Evolutionary conservation across 2,329 filamentous ascomycete species (phyloP).

Genomic region (Alternaria infectoria): DNA sequence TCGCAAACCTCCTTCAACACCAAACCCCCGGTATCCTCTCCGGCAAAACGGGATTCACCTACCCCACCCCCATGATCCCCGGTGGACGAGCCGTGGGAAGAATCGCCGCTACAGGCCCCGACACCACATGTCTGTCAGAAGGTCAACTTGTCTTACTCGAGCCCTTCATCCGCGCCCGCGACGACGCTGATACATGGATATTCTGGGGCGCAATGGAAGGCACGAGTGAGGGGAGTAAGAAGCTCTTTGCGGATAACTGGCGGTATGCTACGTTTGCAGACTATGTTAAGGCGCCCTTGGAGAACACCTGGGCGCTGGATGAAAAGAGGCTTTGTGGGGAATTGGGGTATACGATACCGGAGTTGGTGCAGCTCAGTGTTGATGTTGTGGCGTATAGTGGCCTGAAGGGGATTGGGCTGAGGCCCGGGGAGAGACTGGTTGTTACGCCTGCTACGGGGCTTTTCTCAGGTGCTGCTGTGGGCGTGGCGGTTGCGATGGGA

Average conservation of each 20-base stretch:
- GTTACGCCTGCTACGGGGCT: constrained; percentile 8
- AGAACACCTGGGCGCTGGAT: constrained; percentile 43
- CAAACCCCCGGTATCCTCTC: constrained; percentile 6
- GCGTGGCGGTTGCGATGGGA: neutral
- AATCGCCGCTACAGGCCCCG: constrained; percentile 36
- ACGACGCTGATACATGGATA: constrained; percentile 36
- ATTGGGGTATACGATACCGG: constrained; percentile 32
- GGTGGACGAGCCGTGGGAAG: constrained; percentile 23
- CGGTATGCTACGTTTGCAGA: constrained; percentile 46
- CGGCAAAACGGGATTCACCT: constrained; percentile 8
- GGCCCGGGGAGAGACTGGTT: constrained; percentile 1
- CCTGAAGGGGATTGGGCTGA: neutral
- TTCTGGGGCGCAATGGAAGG: constrained; percentile 40
- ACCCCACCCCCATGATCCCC: constrained; percentile 4
- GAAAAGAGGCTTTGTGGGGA: constrained; percentile 34
- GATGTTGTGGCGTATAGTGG: neutral
- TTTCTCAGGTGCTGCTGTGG: neutral
- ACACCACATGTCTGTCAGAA: constrained; percentile 23
- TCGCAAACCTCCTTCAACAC: constrained; percentile 30
- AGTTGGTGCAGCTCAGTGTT: neutral
- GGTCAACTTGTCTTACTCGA: constrained; percentile 50
- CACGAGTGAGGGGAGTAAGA: constrained; percentile 20
- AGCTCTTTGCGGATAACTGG: constrained; percentile 41
- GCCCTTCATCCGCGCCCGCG: constrained; percentile 43
- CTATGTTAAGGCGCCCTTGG: constrained; percentile 43